A percentile compares a stretch with the other conserved stretches of the same genome.
These are phyloP conservation scores for Diaporthe citrichinensis DNA, from an alignment of 2,329 filamentous ascomycete species.

Conservation along the genomic window DNA sequence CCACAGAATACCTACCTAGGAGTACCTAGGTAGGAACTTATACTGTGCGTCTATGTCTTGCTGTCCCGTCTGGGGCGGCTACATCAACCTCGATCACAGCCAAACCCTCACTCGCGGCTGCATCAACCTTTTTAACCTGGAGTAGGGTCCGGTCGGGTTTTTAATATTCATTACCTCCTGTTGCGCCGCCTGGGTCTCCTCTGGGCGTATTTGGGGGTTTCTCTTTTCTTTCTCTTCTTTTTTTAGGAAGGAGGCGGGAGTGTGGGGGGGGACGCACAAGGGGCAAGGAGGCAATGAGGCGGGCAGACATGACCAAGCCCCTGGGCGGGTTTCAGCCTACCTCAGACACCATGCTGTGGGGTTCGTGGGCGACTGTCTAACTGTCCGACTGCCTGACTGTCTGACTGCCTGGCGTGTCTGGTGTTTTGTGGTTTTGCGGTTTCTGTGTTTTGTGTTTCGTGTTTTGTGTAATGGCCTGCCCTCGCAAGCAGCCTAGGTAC, in stretches of 20 bases:
- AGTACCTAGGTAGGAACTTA: too few species aligned
- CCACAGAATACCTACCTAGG: too few species aligned
- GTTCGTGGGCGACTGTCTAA: not conserved
- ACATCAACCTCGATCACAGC: too few species aligned
- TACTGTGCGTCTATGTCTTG: too few species aligned
- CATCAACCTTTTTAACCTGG: too few species aligned
- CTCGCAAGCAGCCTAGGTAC: not conserved
- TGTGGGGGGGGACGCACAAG: not conserved
- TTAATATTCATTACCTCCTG: not conserved
- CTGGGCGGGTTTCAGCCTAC: constrained; percentile 29
- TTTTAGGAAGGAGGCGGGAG: too few species aligned
- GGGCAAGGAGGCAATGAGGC: not conserved
- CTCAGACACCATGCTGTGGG: constrained; percentile 24
- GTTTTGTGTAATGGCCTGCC: not conserved
- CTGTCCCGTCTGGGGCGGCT: too few species aligned
- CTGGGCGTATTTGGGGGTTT: not conserved
- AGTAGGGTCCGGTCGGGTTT: too few species aligned
- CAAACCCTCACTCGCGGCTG: too few species aligned
- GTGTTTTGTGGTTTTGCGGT: not conserved
- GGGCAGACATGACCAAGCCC: constrained; percentile 14
- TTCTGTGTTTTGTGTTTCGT: constrained; percentile 12
- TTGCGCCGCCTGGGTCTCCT: not conserved
- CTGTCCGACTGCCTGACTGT: not conserved
- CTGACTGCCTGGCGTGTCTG: not conserved
- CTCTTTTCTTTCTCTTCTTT: not conserved